Conservation (phyloP, 805 yeast species). For the Myxozyma sirexii region DNA sequence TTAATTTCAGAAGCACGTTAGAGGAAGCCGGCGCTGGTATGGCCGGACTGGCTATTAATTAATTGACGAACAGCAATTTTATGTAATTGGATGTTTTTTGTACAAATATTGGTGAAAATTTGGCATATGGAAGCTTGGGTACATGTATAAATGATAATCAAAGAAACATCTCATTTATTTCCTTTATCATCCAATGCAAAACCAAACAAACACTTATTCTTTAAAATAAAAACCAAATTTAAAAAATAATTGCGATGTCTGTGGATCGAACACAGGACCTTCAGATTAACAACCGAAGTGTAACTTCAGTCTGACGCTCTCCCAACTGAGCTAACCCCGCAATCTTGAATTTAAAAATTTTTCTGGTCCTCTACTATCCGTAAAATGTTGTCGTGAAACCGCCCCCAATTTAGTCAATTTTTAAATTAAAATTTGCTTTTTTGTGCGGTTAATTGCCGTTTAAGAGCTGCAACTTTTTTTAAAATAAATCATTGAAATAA, state of each 20-base stretch:
- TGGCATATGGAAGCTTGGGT: conserved; percentile 69
- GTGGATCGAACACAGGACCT: conserved; percentile 92
- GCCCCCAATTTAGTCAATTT: too few relatives aligned
- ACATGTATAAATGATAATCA: conserved; percentile 52
- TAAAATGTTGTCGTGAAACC: too few relatives aligned
- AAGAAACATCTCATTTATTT: too few relatives aligned
- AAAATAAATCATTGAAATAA: too few relatives aligned
- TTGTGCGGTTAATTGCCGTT: too few relatives aligned
- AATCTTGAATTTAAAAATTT: background rate
- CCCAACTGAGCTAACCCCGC: conserved; percentile 55
- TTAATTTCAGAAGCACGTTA: background rate
- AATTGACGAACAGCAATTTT: background rate
- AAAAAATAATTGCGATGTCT: conserved; percentile 47
- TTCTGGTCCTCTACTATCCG: too few relatives aligned
- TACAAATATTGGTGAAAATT: too few relatives aligned
- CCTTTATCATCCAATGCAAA: too few relatives aligned
- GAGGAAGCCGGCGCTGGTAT: background rate
- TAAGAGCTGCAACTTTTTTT: too few relatives aligned
- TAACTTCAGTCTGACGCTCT: conserved; percentile 54
- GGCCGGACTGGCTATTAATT: background rate
- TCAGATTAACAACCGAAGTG: conserved; percentile 52
- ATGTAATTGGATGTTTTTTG: background rate
- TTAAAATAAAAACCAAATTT: too few relatives aligned
- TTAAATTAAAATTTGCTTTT: too few relatives aligned
- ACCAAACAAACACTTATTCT: too few relatives aligned